Conservation (phyloP, 2,329 filamentous ascomycete genomes). For the Coniochaeta sp. region DNA sequence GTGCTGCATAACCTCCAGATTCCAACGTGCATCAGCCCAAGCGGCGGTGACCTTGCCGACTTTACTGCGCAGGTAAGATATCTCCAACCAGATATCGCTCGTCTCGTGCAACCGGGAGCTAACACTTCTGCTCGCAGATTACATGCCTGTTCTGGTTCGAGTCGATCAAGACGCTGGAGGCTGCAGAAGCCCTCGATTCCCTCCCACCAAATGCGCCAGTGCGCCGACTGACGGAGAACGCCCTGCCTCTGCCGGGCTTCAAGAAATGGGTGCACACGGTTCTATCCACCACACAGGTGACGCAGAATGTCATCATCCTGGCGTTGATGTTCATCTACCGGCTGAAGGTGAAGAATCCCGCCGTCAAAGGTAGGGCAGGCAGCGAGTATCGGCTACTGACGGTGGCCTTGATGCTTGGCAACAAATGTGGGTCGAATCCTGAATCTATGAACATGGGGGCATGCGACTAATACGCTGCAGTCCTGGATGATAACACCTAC, state of each 20-base stretch:
- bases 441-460: too few relatives aligned
- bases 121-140: constrained; percentile 52
- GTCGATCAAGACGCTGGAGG: constrained; percentile 68
- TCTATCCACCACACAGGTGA: constrained; percentile 89
- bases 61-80: constrained; percentile 70
- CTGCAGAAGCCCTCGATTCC: constrained; percentile 56
- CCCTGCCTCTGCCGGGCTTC: constrained; percentile 72
- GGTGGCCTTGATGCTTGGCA: constrained; percentile 93
- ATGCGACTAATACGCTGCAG: constrained; percentile 30
- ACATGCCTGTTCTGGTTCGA: constrained; percentile 99
- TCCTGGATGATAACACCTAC: constrained; percentile 97
- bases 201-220: constrained; percentile 31
- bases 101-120: background rate
- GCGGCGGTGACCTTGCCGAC: constrained; percentile 70
- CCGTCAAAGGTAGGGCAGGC: constrained; percentile 81
- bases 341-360: constrained; percentile 82
- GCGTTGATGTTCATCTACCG: constrained; percentile 90
- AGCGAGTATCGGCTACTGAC: constrained; percentile 92
- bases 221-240: constrained; percentile 58
- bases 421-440: constrained; percentile 76
- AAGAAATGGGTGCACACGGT: constrained; percentile 91
- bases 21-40: constrained; percentile 67
- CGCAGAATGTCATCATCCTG: constrained; percentile 87
- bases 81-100: too few relatives aligned
- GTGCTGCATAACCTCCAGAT: constrained; percentile 60